Evolutionary conservation across 169 alveolate species (phyloP).

Genomic region (Plasmodium coatneyi): DNA sequence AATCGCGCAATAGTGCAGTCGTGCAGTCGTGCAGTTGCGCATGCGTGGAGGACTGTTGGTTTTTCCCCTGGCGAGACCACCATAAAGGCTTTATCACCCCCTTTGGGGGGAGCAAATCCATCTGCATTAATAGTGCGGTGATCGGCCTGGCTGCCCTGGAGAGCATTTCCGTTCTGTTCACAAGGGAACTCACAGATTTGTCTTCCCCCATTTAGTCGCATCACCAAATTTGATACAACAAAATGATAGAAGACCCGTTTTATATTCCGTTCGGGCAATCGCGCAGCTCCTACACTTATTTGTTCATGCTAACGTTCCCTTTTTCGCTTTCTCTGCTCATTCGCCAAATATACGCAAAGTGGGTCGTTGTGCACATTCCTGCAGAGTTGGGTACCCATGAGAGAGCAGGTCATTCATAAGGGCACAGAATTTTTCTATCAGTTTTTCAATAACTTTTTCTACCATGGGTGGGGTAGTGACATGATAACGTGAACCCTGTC

Average conservation of each 20-base stretch:
- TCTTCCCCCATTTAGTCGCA: background rate
- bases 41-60: background rate
- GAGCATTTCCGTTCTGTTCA: background rate
- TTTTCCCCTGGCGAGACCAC: background rate
- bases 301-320: background rate
- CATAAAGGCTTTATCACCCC: background rate
- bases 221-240: background rate
- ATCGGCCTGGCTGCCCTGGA: background rate
- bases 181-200: background rate
- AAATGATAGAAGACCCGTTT: background rate
- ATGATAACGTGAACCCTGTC: background rate
- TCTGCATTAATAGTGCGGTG: background rate
- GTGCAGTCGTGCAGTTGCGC: background rate
- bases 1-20: background rate
- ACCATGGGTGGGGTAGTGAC: background rate
- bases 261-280: background rate
- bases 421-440: background rate
- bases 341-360: background rate
- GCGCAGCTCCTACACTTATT: background rate
- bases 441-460: background rate
- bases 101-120: background rate
- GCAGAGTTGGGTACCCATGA: background rate
- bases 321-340: background rate
- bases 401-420: constrained; percentile 2
- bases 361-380: background rate